Base-by-base conservation (phyloP, 148 eudicot genomes). In the Rhododendron vialii region DNA sequence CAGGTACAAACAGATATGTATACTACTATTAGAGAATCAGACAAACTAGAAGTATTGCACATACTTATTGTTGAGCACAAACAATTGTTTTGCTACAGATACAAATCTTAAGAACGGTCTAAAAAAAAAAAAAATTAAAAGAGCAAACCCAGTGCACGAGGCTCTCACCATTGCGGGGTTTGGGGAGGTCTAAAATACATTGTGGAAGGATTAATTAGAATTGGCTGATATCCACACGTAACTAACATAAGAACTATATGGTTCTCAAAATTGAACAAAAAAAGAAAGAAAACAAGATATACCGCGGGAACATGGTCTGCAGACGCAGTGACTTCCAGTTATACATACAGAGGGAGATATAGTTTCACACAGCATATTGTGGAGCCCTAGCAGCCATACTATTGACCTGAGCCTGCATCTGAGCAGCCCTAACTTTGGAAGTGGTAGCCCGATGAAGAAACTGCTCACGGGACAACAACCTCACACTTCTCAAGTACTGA, bases 401-500 rank as follows among this genome's bases (percentile, higher is more conserved):
- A 81, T 94, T 87, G 89, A 97, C 95, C 87, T 95, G 99, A 88
- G 95, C 95, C 86, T 97, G 98, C 95, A 93, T 93, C 91, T 95
- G 99, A 81, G 89, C 89, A 53, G 91, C 98, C 86, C 98, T 89
- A 81, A 95, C 94, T 86, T 97, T 97, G 0, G 93, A 88, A 22
- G 90, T 65, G 12, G 91, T 90, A 4, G 98, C 99, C 53, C 98
- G 89, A 82, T 95, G 96, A 76, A 97, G 91, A 71, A 97, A 97
- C 91, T 97, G 99, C 87, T 97, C 98, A 7, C 99, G 88, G 0
- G 99, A 94, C 92, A 97, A 89, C 84, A 89, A 69, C 91, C 99
- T 92, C 82, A 97, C 92, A 85, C 87, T 95, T 89, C 91, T 97
- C 94, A 95, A 88, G 88, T 97, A 97, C 89, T 91, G 93, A 91